Base-by-base conservation (phyloP, 2,329 filamentous ascomycete species). In the Colletotrichum paranaense region DNA sequence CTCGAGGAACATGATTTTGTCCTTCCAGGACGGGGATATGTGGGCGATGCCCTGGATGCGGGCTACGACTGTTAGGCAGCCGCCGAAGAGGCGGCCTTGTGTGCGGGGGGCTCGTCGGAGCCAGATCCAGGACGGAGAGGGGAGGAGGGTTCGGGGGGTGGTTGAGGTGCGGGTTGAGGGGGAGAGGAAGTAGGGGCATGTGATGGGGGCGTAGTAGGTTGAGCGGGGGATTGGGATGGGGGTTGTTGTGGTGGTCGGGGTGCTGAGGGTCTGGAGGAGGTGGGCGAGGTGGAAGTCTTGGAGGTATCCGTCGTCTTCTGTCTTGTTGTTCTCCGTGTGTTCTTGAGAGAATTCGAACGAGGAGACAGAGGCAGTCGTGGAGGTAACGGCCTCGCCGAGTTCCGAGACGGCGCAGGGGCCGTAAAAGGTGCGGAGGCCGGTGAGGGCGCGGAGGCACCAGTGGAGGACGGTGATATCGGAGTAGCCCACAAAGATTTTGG, bases 71-170 rank as follows among this genome's bases (percentile, higher is more conserved):
- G 82, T 82, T 19, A 86, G 77, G 46, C 83, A 85, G 2, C 82
- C 84, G 24, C 84, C 84, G 53, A 86, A 86, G 76, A 79, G 84
- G 46, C 82, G 84, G 1, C 88, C 88, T 8, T 85, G 73, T 0
- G 79, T 79, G 57, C 76, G 79, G 57, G 76, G 79, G 0, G 82
- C 83, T 0, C 38, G 65, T 3, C 83, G 78, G 16, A 86, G 67
- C 84, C 84, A 85, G 12, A 49, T 76, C 83, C 84, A 85, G 0
- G 73, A 73, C 2, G 78, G 74, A 5, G 77, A 79, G 0, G 79
- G 77, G 0, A 64, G 67, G 8, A 84, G 78, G 9, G 80, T 77
- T 4, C 69, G 69, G 26, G 80, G 76, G 16, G 78, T 72, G 7
- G 60, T 8, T 9, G 60, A 49, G 62, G 77, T 78, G 35, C 75